Conservation (phyloP, 129 eudicot species). For the Heracleum sosnowskyi region DNA sequence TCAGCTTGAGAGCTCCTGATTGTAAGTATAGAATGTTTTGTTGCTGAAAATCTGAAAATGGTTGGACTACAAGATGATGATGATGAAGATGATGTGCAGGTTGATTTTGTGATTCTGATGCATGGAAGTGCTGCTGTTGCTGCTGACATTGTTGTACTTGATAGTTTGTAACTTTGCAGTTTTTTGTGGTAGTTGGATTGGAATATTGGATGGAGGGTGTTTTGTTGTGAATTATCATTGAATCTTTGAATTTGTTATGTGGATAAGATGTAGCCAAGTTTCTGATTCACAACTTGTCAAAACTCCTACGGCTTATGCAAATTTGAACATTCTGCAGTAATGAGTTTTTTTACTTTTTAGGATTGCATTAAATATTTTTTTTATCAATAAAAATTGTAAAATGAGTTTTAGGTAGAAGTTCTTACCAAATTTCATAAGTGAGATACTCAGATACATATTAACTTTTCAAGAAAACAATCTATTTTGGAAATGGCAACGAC, state of each 20-base stretch:
- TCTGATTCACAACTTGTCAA: constrained; percentile 5
- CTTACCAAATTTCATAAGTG: background rate
- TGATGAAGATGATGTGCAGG: constrained; percentile 23
- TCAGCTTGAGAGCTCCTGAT: constrained; percentile 69
- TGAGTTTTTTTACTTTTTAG: background rate
- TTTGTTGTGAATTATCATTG: constrained; percentile 16
- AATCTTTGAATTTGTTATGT: constrained; percentile 17
- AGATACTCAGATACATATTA: background rate
- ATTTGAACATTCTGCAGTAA: background rate
- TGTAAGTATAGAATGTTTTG: constrained; percentile 22
- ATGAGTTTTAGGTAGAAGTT: background rate
- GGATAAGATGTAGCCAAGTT: constrained; percentile 64
- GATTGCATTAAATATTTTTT: background rate
- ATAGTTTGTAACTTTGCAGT: background rate
- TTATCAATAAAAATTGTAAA: background rate
- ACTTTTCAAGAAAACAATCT: background rate
- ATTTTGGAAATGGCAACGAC: background rate
- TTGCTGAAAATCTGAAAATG: constrained; percentile 28
- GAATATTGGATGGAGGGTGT: constrained; percentile 15
- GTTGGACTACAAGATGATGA: constrained; percentile 20
- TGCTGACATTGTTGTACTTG: constrained; percentile 44
- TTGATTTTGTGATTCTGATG: constrained; percentile 37
- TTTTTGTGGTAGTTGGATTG: constrained; percentile 2
- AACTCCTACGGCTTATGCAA: background rate
- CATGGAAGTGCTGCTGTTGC: constrained; percentile 58